A percentile compares a stretch with the other conserved stretches of the same genome.
Conservation (phyloP, 805 yeast genomes). For the Hanseniaspora clermontiae region DNA sequence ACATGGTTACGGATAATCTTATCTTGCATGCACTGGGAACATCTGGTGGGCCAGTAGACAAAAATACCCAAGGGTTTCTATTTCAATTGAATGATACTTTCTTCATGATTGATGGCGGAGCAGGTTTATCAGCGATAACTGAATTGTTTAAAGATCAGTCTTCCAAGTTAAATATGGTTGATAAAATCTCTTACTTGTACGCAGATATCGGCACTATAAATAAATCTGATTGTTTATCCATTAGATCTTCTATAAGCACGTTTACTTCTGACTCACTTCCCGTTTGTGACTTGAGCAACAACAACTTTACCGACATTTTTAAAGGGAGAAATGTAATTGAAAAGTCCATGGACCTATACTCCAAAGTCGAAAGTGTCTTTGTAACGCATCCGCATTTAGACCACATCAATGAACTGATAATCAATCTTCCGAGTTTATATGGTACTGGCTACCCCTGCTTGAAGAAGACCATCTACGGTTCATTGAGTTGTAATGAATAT, state of each 20-base stretch:
- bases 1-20: not conserved
- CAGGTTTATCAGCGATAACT: conserved; percentile 47
- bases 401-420: conserved; percentile 54
- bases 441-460: conserved; percentile 15
- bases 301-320: not conserved
- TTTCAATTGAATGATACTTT: conserved; percentile 41
- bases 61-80: conserved; percentile 53
- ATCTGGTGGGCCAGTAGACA: conserved; percentile 76
- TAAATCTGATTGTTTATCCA: conserved; percentile 8
- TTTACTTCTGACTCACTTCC: conserved; percentile 4
- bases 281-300: not conserved
- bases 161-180: conserved; percentile 9
- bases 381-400: conserved; percentile 80
- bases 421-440: conserved; percentile 49
- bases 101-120: conserved; percentile 67
- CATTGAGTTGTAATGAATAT: conserved; percentile 38
- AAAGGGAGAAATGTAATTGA: conserved; percentile 21
- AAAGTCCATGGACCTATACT: conserved; percentile 27
- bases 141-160: conserved; percentile 26
- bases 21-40: conserved; percentile 44
- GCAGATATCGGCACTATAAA: not conserved
- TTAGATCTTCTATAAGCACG: conserved; percentile 18
- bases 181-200: not conserved
- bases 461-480: conserved; percentile 42
- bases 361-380: conserved; percentile 33